phyloP scores from a whole-genome alignment of 352 stramenopile species.

The Phytophthora macrochlamydospora region DNA sequence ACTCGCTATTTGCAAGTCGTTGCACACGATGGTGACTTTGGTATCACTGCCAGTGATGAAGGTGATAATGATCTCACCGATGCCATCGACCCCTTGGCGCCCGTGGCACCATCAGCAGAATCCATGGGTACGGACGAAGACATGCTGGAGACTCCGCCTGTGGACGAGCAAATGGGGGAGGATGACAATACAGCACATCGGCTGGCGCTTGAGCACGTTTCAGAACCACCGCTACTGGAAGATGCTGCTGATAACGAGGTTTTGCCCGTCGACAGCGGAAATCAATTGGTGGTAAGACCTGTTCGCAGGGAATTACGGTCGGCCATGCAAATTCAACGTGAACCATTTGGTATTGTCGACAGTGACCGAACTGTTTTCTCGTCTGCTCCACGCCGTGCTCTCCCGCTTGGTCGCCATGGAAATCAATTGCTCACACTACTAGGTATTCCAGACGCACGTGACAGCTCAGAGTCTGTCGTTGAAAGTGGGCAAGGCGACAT shows the following conservation, averaged over 20 bases:
- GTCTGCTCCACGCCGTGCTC: background rate
- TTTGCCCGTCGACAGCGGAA: background rate
- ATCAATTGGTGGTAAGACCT: background rate
- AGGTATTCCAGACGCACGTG: background rate
- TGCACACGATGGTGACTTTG: background rate
- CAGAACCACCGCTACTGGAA: background rate
- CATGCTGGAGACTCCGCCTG: conserved; percentile 1
- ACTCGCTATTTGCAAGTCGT: conserved; percentile 4
- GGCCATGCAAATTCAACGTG: background rate
- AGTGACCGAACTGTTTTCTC: background rate
- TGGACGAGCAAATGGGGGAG: conserved; percentile 4
- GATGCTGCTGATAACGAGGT: background rate
- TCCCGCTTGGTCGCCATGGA: background rate
- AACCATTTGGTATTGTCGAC: background rate
- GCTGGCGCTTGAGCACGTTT: background rate
- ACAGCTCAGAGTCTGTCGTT: background rate
- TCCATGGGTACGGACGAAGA: conserved; percentile 4
- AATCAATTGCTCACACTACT: background rate
- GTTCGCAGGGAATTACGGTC: background rate
- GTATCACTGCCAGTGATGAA: background rate
- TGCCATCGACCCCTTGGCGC: too few species aligned
- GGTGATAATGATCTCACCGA: background rate
- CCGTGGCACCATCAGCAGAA: background rate
- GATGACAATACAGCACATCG: background rate
- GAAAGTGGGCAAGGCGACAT: background rate